These are phyloP conservation scores for Phoenix roebelenii DNA, from an alignment of 176 grass and related monocot genomes.

Conservation along the genomic window DNA sequence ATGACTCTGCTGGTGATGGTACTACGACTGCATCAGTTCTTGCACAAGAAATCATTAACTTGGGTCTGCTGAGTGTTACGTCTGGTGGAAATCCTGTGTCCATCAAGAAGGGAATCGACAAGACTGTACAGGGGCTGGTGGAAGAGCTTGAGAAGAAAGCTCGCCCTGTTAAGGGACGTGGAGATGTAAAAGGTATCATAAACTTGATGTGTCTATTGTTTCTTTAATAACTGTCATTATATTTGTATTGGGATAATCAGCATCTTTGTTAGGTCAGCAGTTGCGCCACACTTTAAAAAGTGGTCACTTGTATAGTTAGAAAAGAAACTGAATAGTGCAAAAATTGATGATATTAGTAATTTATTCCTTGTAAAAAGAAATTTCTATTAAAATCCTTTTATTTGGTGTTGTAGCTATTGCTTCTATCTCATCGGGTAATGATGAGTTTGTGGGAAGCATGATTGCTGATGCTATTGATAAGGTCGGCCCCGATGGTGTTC, in stretches of 20 bases:
- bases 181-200: conserved; percentile 10
- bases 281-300: too few species aligned
- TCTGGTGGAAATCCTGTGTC: conserved; percentile 19
- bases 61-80: conserved; percentile 6
- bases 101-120: conserved; percentile 18
- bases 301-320: too few species aligned
- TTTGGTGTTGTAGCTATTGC: conserved; percentile 5
- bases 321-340: too few species aligned
- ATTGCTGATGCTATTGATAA: conserved; percentile 18
- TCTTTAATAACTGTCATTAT: too few species aligned
- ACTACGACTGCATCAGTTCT: conserved; percentile 16
- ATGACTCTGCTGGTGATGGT: conserved; percentile 8
- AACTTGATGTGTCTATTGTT: background rate
- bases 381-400: background rate
- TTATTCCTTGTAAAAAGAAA: too few species aligned
- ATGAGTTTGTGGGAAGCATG: conserved; percentile 8
- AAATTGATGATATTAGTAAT: too few species aligned
- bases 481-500: conserved; percentile 9
- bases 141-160: conserved; percentile 4
- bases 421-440: conserved; percentile 4
- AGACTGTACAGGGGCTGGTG: background rate
- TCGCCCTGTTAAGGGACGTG: conserved; percentile 3
- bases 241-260: too few species aligned
- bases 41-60: conserved; percentile 12
- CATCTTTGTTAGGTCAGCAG: too few species aligned